These are phyloP conservation scores for Amaranthus palmeri DNA, from an alignment of 148 eudicot species.

Conservation along the genomic window DNA sequence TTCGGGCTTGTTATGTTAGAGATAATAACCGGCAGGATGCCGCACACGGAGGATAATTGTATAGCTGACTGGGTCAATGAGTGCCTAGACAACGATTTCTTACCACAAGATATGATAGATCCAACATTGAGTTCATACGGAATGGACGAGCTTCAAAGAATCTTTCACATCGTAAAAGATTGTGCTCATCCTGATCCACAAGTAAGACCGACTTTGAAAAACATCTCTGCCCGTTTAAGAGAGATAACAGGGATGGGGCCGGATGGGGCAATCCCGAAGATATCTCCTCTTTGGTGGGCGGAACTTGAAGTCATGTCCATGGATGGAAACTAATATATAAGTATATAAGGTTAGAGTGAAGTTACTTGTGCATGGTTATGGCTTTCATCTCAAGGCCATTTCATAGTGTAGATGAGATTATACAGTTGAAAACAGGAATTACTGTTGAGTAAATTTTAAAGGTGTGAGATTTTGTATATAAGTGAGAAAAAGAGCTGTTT, in stretches of 20 bases:
- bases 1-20: slow-evolving; percentile 78
- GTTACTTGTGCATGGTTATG: slow-evolving; percentile 7
- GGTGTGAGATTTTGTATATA: slow-evolving; percentile 11
- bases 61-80: slow-evolving; percentile 55
- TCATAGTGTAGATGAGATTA: slow-evolving; percentile 9
- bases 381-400: slow-evolving; percentile 13
- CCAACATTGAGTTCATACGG: slow-evolving; percentile 44
- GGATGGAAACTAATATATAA: slow-evolving; percentile 31
- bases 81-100: slow-evolving; percentile 32
- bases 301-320: slow-evolving; percentile 75
- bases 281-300: slow-evolving; percentile 94
- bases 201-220: slow-evolving; percentile 62
- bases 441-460: neutral
- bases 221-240: slow-evolving; percentile 45
- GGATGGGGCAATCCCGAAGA: slow-evolving; percentile 60
- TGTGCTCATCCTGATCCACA: slow-evolving; percentile 54
- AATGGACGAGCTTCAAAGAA: slow-evolving; percentile 42
- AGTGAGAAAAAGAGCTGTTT: neutral
- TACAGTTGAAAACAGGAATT: neutral
- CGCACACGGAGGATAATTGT: slow-evolving; percentile 42
- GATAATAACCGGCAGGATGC: slow-evolving; percentile 68
- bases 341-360: slow-evolving; percentile 1
- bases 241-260: slow-evolving; percentile 61
- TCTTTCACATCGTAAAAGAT: slow-evolving; percentile 42
- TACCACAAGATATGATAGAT: slow-evolving; percentile 54